Conservation (phyloP, 2,329 filamentous ascomycete species). For the Aspergillus floridensis region DNA sequence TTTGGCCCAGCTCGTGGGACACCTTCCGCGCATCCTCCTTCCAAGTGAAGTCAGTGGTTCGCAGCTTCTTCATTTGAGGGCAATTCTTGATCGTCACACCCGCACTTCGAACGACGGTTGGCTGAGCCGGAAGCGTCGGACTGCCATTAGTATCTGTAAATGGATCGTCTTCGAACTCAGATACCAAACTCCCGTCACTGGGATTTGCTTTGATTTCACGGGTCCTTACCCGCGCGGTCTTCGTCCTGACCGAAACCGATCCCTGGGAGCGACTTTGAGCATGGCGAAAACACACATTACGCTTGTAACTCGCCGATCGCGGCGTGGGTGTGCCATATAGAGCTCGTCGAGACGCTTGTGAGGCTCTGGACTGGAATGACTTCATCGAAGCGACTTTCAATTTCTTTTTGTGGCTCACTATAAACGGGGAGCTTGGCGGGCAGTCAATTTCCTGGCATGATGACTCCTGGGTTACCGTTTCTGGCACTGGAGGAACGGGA, state of each 20-base stretch:
- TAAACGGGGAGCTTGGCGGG: constrained; percentile 29
- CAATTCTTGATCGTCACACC: constrained; percentile 28
- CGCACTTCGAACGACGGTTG: constrained; percentile 35
- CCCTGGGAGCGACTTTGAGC: constrained; percentile 42
- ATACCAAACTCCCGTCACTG: constrained; percentile 25
- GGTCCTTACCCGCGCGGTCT: constrained; percentile 15
- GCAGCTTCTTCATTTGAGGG: constrained; percentile 43
- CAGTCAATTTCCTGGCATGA: constrained; percentile 9
- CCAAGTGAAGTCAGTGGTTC: constrained; percentile 51
- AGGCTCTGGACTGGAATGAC: constrained; percentile 47
- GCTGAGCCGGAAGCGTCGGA: constrained; percentile 41
- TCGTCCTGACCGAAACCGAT: constrained; percentile 24
- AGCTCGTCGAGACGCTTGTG: constrained; percentile 46
- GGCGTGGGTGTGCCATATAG: constrained; percentile 34
- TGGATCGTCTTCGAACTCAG: constrained; percentile 17
- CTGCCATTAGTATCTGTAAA: constrained; percentile 32
- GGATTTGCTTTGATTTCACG: constrained; percentile 25
- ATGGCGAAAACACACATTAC: constrained; percentile 64
- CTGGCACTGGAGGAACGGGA: constrained; percentile 16
- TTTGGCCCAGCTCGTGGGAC: constrained; percentile 79
- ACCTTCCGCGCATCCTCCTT: constrained; percentile 80
- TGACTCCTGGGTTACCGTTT: constrained; percentile 21
- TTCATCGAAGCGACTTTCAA: constrained; percentile 34
- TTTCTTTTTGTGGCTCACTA: constrained; percentile 32
- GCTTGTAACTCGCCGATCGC: constrained; percentile 54